Evolutionary conservation across 441 rosid species (phyloP).

Genomic region (Pelargonium cotyledonis): DNA sequence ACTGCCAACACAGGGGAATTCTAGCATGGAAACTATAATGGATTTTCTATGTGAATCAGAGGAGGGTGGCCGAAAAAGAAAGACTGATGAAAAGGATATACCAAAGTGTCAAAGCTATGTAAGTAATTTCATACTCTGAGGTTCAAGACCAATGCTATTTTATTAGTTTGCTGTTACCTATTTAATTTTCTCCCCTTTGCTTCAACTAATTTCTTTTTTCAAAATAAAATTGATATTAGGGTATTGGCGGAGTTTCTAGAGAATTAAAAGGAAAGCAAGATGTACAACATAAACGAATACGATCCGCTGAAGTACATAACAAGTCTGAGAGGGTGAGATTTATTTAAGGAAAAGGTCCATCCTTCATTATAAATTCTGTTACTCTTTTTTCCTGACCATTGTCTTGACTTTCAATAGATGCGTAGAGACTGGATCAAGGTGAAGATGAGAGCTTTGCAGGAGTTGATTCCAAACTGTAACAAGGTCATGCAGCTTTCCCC

Average conservation of each 20-base stretch:
- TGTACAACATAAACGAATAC: not conserved
- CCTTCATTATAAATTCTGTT: not conserved
- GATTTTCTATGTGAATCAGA: not conserved
- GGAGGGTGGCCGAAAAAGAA: not conserved
- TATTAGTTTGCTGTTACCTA: not conserved
- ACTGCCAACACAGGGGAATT: conserved; percentile 3
- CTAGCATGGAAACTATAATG: conserved; percentile 4
- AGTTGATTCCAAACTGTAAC: conserved; percentile 17
- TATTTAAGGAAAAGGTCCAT: not conserved
- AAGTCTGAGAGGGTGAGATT: conserved; percentile 5
- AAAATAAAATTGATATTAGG: not conserved
- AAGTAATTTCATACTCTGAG: not conserved
- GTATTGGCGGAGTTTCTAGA: not conserved
- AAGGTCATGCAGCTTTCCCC: conserved; percentile 18
- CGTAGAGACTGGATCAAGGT: conserved; percentile 18
- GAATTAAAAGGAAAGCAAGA: not conserved
- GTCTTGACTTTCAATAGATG: conserved; percentile 14
- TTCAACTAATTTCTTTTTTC: not conserved
- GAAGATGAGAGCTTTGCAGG: conserved; percentile 19
- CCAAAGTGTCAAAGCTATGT: conserved; percentile 3
- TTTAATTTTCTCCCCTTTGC: not conserved
- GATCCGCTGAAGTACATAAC: conserved; percentile 1
- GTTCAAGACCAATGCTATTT: not conserved
- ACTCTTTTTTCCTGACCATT: not conserved
- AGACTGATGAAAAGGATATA: not conserved